phyloP scores from a whole-genome alignment of 169 alveolate genomes.

The Ichthyophthirius multifiliis region DNA sequence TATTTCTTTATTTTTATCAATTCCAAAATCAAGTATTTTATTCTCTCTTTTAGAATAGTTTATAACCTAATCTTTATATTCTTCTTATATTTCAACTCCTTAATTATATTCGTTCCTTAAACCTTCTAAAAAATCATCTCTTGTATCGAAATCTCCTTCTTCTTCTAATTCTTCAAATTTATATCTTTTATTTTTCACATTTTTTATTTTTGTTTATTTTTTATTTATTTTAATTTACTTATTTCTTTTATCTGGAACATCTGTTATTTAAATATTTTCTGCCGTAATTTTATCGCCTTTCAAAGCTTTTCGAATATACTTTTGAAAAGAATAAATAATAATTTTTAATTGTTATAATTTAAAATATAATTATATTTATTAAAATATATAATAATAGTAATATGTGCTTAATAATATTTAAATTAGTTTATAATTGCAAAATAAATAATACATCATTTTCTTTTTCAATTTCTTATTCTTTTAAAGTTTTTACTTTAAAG shows the following conservation, averaged over 20 bases:
- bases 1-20: neutral
- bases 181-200: neutral
- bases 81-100: neutral
- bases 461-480: slow-evolving; percentile 1
- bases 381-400: no score
- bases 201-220: neutral
- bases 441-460: neutral
- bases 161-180: neutral
- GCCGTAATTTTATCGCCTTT: neutral
- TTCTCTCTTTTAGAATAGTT: neutral
- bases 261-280: neutral
- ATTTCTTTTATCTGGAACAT: slow-evolving; percentile 8
- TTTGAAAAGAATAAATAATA: neutral
- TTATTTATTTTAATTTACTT: neutral
- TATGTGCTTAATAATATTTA: neutral
- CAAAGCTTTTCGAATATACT: neutral
- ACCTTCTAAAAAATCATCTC: slow-evolving; percentile 6
- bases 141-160: neutral
- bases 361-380: no score
- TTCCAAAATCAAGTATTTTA: neutral
- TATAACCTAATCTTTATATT: neutral
- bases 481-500: neutral
- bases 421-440: neutral
- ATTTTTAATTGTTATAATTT: neutral
- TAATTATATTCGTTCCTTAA: slow-evolving; percentile 1